These are phyloP conservation scores for Cinnamomum micranthum DNA, from an alignment of 164 flowering plant genomes.

Conservation along the genomic window DNA sequence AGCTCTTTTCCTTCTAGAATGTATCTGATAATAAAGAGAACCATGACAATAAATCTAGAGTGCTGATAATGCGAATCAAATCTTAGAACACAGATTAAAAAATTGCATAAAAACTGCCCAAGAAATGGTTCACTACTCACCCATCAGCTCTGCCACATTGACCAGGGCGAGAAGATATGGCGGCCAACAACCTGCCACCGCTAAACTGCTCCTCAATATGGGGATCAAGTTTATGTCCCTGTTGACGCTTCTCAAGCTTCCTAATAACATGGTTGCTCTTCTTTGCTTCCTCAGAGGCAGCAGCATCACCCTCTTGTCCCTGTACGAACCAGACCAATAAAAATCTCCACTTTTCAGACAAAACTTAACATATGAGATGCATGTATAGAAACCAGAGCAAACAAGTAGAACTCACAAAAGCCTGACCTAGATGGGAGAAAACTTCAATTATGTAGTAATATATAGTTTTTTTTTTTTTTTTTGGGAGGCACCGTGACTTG, in stretches of 20 bases:
- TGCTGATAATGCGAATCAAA: not conserved
- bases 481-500: too few relatives aligned
- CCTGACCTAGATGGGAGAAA: too few relatives aligned
- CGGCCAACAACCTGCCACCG: constrained; percentile 15
- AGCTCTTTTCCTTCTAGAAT: constrained; percentile 20
- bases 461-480: too few relatives aligned
- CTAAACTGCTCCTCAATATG: constrained; percentile 22
- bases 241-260: constrained; percentile 16
- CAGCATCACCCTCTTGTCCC: constrained; percentile 16
- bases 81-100: too few relatives aligned
- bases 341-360: too few relatives aligned
- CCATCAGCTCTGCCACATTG: constrained; percentile 22
- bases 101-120: not conserved
- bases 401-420: too few relatives aligned
- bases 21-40: constrained; percentile 6
- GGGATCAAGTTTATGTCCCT: constrained; percentile 18
- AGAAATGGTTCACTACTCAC: constrained; percentile 8
- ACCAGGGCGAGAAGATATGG: constrained; percentile 21
- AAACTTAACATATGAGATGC: too few relatives aligned
- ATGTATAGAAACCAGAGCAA: too few relatives aligned
- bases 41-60: not conserved
- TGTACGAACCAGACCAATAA: too few relatives aligned
- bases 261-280: constrained; percentile 19
- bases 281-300: constrained; percentile 11
- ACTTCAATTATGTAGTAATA: too few relatives aligned